phyloP scores from a whole-genome alignment of 805 yeast species.

The Lipomyces yamanashiensis region DNA sequence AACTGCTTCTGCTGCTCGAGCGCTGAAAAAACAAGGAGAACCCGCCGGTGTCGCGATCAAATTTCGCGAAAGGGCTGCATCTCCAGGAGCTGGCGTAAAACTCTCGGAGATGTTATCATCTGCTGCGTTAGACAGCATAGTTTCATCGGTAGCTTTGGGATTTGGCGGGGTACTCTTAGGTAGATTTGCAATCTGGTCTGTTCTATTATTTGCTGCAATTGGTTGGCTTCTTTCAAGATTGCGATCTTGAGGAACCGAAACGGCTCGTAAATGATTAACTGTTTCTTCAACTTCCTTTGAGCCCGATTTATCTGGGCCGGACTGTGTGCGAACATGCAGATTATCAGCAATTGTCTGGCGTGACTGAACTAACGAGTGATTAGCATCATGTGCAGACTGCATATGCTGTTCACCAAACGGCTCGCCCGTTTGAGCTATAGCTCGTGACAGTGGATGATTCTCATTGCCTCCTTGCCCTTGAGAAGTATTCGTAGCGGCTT shows the following conservation, averaged over 20 bases:
- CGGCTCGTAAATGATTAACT: background rate
- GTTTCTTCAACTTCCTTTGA: background rate
- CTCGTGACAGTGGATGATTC: background rate
- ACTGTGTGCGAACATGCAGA: conserved; percentile 5
- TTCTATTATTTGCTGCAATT: background rate
- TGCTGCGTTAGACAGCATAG: background rate
- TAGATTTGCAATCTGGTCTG: background rate
- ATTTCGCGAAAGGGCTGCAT: background rate
- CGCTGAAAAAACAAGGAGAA: conserved; percentile 38
- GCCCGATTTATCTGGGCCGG: background rate
- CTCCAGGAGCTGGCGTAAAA: background rate
- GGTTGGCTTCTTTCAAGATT: background rate
- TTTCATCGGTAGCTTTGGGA: background rate
- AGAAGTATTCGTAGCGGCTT: background rate
- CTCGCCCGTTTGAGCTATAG: too few species aligned
- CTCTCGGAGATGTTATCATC: background rate
- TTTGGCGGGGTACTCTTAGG: conserved; percentile 6
- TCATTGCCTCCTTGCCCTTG: background rate
- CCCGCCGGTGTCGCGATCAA: background rate
- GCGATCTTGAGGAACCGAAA: conserved; percentile 4
- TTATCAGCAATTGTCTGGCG: too few species aligned
- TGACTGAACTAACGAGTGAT: too few species aligned
- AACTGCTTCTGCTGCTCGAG: conserved; percentile 41
- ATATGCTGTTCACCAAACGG: too few species aligned
- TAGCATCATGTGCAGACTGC: too few species aligned